Evolutionary conservation across 2,329 filamentous ascomycete species (phyloP).

Genomic region (Cladophialophora yegresii): DNA sequence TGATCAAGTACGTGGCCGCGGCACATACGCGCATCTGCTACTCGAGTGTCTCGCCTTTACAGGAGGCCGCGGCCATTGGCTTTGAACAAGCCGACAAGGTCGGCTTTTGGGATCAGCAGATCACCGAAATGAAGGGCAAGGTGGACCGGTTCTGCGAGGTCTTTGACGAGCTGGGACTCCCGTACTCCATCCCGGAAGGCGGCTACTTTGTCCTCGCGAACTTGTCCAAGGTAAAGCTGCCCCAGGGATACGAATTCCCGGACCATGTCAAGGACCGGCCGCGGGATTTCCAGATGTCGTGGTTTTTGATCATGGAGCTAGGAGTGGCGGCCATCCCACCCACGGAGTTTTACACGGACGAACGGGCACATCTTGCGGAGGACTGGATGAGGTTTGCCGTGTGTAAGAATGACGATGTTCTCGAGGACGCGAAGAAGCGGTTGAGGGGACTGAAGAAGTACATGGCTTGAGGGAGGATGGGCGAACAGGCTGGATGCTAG

Average conservation of each 20-base stretch:
- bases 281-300: slow-evolving; percentile 89
- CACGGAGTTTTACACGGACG: slow-evolving; percentile 91
- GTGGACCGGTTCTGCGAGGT: slow-evolving; percentile 83
- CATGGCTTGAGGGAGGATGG: slow-evolving; percentile 51
- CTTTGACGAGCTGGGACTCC: slow-evolving; percentile 72
- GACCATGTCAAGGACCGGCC: slow-evolving; percentile 81
- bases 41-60: slow-evolving; percentile 85
- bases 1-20: slow-evolving; percentile 87
- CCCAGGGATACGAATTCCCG: slow-evolving; percentile 83
- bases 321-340: slow-evolving; percentile 95
- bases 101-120: slow-evolving; percentile 83
- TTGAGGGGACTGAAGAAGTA: slow-evolving; percentile 73
- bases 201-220: slow-evolving; percentile 98
- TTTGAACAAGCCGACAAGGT: slow-evolving; percentile 85
- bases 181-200: slow-evolving; percentile 90
- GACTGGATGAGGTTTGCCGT: slow-evolving; percentile 95
- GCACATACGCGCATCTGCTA: slow-evolving; percentile 97
- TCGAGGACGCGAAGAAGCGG: slow-evolving; percentile 76
- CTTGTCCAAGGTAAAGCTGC: slow-evolving; percentile 81
- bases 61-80: slow-evolving; percentile 90
- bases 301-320: slow-evolving; percentile 96
- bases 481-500: background rate
- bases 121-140: slow-evolving; percentile 85
- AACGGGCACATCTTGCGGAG: slow-evolving; percentile 80
- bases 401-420: slow-evolving; percentile 87